These are phyloP conservation scores for Euptelea pleiosperma DNA, from an alignment of 164 flowering plant species.

Conservation along the genomic window DNA sequence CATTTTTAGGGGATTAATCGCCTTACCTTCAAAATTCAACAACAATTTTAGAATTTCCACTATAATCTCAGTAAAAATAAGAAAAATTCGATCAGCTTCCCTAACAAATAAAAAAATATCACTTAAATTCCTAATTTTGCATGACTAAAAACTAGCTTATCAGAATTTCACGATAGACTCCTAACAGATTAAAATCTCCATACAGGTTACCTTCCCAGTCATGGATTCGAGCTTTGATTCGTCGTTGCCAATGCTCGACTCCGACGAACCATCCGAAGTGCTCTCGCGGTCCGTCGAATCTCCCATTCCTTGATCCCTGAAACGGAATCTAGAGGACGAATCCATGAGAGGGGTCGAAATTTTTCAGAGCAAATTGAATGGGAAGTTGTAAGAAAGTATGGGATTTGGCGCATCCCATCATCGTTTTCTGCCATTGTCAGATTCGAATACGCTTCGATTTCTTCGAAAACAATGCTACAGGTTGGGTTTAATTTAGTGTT, in stretches of 20 bases:
- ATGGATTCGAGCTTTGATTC: constrained; percentile 48
- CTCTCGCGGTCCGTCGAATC: constrained; percentile 25
- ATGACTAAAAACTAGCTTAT: not conserved
- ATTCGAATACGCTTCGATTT: constrained; percentile 12
- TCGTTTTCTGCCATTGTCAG: constrained; percentile 11
- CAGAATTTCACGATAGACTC: not conserved
- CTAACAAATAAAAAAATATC: not conserved
- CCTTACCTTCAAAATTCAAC: not conserved
- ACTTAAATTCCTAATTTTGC: not conserved
- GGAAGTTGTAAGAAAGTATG: not conserved
- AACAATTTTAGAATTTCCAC: not conserved
- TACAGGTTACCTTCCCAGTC: constrained; percentile 51
- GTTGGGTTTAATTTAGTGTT: no score
- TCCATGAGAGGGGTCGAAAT: constrained; percentile 23
- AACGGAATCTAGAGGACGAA: constrained; percentile 40
- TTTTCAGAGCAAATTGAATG: not conserved
- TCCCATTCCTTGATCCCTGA: constrained; percentile 40
- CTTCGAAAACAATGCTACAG: constrained; percentile 7
- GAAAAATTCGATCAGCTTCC: not conserved
- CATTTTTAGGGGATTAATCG: no score
- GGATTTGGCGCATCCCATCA: constrained; percentile 7
- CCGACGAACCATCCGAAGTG: constrained; percentile 28
- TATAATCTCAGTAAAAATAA: not conserved
- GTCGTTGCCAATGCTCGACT: constrained; percentile 22
- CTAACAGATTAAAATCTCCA: not conserved